These are phyloP conservation scores for Pelagophyceae sp. DNA, from an alignment of 352 stramenopile species.

Conservation along the genomic window DNA sequence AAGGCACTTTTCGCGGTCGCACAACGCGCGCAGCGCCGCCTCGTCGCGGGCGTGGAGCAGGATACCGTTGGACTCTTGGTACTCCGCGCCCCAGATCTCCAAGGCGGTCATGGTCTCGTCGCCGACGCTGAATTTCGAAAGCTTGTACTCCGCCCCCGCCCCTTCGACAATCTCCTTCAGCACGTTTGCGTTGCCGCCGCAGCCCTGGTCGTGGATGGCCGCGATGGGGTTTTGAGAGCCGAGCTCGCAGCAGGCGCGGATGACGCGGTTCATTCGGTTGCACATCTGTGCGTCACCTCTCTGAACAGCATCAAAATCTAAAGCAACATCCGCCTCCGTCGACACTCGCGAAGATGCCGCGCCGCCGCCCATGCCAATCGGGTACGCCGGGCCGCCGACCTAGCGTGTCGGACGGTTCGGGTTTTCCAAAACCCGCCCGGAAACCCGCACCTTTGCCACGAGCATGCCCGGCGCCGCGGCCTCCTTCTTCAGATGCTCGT, in stretches of 20 bases:
- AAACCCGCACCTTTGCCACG: constrained; percentile 97
- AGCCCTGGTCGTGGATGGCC: constrained; percentile 97
- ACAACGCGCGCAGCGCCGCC: constrained; percentile 85
- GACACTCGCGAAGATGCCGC: constrained; percentile 89
- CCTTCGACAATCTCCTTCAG: constrained; percentile 98
- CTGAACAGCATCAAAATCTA: constrained; percentile 99
- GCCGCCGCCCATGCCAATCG: constrained; percentile 96
- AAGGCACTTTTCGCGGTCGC: constrained; percentile 90
- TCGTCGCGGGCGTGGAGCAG: constrained; percentile 77
- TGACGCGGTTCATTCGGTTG: constrained; percentile 98
- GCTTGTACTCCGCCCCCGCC: constrained; percentile 84
- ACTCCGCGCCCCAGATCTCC: constrained; percentile 99
- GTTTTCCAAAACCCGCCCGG: no score
- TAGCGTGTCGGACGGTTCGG: no score
- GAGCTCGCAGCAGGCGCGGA: constrained; percentile 92
- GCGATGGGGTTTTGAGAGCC: constrained; percentile 95
- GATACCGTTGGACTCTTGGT: constrained; percentile 98
- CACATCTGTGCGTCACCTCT: constrained; percentile 99
- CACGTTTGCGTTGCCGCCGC: constrained; percentile 98
- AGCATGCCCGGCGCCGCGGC: constrained; percentile 87
- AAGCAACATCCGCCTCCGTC: constrained; percentile 65
- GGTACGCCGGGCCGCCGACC: constrained; percentile 93
- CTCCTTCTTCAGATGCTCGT: constrained; percentile 80
- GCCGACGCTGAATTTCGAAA: constrained; percentile 81
- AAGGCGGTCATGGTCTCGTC: constrained; percentile 95